phyloP scores from a whole-genome alignment of 495 filamentous ascomycete genomes.

The Aspergillus diversus region DNA sequence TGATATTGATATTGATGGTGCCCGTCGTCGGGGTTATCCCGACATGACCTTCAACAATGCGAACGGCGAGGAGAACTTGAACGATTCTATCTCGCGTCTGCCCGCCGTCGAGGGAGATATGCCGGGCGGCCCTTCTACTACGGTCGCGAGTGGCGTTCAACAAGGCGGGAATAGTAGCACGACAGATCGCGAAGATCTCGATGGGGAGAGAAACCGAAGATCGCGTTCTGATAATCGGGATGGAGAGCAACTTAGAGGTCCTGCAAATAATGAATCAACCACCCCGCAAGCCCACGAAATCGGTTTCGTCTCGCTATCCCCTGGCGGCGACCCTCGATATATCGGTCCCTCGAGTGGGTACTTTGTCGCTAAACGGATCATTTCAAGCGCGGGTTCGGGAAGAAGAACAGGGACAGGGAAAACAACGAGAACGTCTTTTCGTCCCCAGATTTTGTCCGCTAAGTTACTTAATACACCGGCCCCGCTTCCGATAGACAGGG shows the following conservation, averaged over 20 bases:
- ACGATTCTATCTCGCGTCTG: not conserved
- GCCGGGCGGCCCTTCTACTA: too few species aligned
- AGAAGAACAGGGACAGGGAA: slow-evolving; percentile 9
- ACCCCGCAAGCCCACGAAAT: slow-evolving; percentile 41
- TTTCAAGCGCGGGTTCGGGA: slow-evolving; percentile 39
- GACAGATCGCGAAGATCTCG: too few species aligned
- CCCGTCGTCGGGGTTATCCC: not conserved
- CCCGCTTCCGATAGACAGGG: slow-evolving; percentile 36
- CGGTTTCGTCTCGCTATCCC: slow-evolving; percentile 41
- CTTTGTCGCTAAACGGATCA: slow-evolving; percentile 47
- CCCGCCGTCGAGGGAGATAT: too few species aligned
- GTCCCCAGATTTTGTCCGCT: slow-evolving; percentile 28
- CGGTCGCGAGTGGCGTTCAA: too few species aligned
- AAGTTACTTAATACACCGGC: slow-evolving; percentile 43
- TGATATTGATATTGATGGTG: slow-evolving; percentile 34
- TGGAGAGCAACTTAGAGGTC: not conserved
- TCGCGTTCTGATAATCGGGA: too few species aligned
- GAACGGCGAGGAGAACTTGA: slow-evolving; percentile 9
- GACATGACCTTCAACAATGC: not conserved
- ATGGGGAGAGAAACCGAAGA: too few species aligned
- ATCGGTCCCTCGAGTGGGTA: slow-evolving; percentile 47
- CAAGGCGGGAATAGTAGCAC: too few species aligned
- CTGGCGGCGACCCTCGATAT: slow-evolving; percentile 41
- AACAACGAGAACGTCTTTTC: not conserved
- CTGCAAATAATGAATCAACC: not conserved